A percentile compares a stretch with the other conserved stretches of the same genome.
phyloP scores from a whole-genome alignment of 169 alveolate species.

The Plasmodium berghei region DNA sequence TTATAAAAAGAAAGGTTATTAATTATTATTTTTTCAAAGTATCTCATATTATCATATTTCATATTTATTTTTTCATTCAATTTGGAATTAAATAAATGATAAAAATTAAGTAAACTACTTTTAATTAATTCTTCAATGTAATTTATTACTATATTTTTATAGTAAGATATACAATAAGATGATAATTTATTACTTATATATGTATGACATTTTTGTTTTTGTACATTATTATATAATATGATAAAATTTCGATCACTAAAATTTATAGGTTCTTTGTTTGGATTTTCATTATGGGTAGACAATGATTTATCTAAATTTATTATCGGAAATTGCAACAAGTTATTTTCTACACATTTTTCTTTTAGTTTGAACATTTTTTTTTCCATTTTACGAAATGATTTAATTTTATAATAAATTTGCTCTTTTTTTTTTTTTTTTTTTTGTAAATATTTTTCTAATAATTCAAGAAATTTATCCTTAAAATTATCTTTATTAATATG shows the following conservation, averaged over 20 bases:
- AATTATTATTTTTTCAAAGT: not conserved
- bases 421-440: conserved; percentile 47
- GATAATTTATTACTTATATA: not conserved
- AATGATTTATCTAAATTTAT: too few species aligned
- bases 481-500: conserved; percentile 24
- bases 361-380: conserved; percentile 15
- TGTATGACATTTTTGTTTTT: not conserved
- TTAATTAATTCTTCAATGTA: not conserved
- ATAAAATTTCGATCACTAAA: too few species aligned
- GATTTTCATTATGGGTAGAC: too few species aligned
- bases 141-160: not conserved
- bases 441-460: conserved; percentile 29
- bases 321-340: conserved; percentile 15
- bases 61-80: conserved; percentile 8
- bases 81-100: conserved; percentile 21
- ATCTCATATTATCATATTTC: too few species aligned
- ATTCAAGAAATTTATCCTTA: conserved; percentile 13
- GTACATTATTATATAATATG: not conserved
- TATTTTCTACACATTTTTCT: conserved; percentile 54
- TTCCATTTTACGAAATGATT: conserved; percentile 8
- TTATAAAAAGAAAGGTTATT: conserved; percentile 36
- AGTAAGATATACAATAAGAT: not conserved
- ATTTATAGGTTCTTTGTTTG: too few species aligned
- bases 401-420: conserved; percentile 12
- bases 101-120: conserved; percentile 8